These are phyloP conservation scores for Yamadazyma atmosphaerica DNA, from an alignment of 1,139 yeast genomes.

Conservation along the genomic window DNA sequence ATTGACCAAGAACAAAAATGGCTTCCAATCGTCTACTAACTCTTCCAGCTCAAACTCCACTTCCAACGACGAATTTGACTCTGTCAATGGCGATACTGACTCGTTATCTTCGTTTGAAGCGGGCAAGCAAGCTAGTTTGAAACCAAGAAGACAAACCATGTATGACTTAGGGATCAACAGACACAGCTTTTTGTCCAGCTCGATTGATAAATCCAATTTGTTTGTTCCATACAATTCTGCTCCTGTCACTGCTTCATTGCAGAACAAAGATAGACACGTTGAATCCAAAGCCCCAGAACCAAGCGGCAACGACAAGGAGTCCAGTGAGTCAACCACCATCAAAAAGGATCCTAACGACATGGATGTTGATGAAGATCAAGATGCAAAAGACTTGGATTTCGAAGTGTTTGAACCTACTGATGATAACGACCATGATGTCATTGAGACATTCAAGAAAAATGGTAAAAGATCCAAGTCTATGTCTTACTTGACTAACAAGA, in stretches of 20 bases:
- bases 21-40: background rate
- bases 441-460: conserved; percentile 36
- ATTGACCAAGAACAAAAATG: background rate
- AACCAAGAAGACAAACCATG: conserved; percentile 51
- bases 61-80: conserved; percentile 5
- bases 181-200: conserved; percentile 46
- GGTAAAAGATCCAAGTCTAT: conserved; percentile 65
- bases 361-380: conserved; percentile 38
- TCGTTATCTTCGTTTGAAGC: conserved; percentile 22
- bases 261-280: conserved; percentile 15
- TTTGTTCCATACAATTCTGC: conserved; percentile 73
- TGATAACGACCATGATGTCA: conserved; percentile 24
- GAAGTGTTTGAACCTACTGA: conserved; percentile 46
- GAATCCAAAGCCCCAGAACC: conserved; percentile 2
- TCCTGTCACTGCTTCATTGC: conserved; percentile 71
- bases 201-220: conserved; percentile 51
- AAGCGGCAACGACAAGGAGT: conserved; percentile 7
- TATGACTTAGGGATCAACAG: conserved; percentile 46
- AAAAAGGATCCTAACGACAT: conserved; percentile 4
- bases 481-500: conserved; percentile 54
- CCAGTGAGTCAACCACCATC: conserved; percentile 2
- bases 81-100: conserved; percentile 7
- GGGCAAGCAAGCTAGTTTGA: conserved; percentile 26
- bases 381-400: conserved; percentile 26
- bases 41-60: conserved; percentile 2